These are phyloP conservation scores for Talaromyces amestolkiae DNA, from an alignment of 2,329 filamentous ascomycete species.

Conservation along the genomic window DNA sequence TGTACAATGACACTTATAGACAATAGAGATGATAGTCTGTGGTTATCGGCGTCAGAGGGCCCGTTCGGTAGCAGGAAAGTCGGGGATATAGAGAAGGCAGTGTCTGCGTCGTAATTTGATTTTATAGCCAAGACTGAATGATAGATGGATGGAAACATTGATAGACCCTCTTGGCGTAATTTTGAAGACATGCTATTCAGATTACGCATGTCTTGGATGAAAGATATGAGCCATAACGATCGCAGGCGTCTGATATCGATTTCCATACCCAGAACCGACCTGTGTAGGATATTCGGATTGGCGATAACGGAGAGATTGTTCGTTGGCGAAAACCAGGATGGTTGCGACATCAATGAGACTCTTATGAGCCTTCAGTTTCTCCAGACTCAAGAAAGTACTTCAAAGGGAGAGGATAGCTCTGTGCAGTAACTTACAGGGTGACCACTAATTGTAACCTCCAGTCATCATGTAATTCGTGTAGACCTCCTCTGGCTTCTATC, in stretches of 20 bases:
- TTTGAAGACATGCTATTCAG: slow-evolving; percentile 25
- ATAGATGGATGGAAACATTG: slow-evolving; percentile 10
- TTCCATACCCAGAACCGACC: not conserved
- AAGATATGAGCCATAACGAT: slow-evolving; percentile 32
- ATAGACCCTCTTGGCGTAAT: slow-evolving; percentile 18
- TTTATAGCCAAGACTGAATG: not conserved
- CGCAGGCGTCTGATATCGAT: slow-evolving; percentile 20
- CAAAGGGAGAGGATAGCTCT: not conserved
- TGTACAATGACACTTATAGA: slow-evolving; percentile 17
- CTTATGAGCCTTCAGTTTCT: not conserved
- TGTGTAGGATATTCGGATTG: not conserved
- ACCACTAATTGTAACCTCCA: slow-evolving; percentile 25
- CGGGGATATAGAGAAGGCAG: not conserved
- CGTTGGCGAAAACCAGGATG: slow-evolving; percentile 30
- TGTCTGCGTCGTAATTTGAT: not conserved
- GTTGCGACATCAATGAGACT: slow-evolving; percentile 16
- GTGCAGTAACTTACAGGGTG: not conserved
- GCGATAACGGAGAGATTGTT: slow-evolving; percentile 20
- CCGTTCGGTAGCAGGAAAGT: not conserved
- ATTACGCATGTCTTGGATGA: slow-evolving; percentile 31
- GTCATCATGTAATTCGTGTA: slow-evolving; percentile 29
- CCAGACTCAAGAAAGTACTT: not conserved
- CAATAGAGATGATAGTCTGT: slow-evolving; percentile 16
- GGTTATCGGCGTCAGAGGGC: not conserved
- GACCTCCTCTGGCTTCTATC: slow-evolving; percentile 35